These are phyloP conservation scores for Apiospora koreana DNA, from an alignment of 2,329 filamentous ascomycete species.

Conservation along the genomic window DNA sequence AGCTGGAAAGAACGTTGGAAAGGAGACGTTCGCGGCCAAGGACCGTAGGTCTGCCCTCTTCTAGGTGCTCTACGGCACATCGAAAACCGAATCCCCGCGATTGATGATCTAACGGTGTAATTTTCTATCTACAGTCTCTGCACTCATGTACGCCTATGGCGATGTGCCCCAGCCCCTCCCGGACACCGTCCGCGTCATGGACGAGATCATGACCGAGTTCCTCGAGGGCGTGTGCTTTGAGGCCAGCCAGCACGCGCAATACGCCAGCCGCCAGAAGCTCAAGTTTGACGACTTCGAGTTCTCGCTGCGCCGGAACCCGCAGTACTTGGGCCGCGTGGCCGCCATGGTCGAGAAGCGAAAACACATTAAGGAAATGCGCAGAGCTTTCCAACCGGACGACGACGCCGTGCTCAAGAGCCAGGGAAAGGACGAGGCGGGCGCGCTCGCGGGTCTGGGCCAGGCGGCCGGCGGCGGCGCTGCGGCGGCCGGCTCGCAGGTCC, in stretches of 20 bases:
- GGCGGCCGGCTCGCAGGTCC: conserved; percentile 18
- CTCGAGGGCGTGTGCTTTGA: conserved; percentile 92
- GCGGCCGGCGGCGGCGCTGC: conserved; percentile 11
- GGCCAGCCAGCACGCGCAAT: conserved; percentile 81
- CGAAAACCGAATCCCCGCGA: background rate
- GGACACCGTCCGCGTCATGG: conserved; percentile 81
- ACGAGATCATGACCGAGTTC: conserved; percentile 96
- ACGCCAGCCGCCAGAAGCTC: conserved; percentile 90
- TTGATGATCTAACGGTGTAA: conserved; percentile 18
- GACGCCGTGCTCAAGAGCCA: conserved; percentile 49
- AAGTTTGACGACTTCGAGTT: conserved; percentile 99
- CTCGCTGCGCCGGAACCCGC: conserved; percentile 80
- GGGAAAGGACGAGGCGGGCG: conserved; percentile 21
- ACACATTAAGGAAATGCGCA: conserved; percentile 80
- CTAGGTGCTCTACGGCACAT: background rate
- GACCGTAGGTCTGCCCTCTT: conserved; percentile 59
- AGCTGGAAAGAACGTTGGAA: conserved; percentile 77
- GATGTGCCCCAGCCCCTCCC: conserved; percentile 77
- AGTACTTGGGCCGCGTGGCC: conserved; percentile 84
- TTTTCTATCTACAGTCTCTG: conserved; percentile 54
- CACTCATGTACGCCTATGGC: conserved; percentile 78
- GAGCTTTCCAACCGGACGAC: conserved; percentile 71
- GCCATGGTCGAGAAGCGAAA: conserved; percentile 88
- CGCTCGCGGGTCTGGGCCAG: conserved; percentile 30
- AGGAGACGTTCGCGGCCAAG: conserved; percentile 75